These are phyloP conservation scores for Cladophialophora psammophila DNA, from an alignment of 2,329 filamentous ascomycete genomes.

Conservation along the genomic window DNA sequence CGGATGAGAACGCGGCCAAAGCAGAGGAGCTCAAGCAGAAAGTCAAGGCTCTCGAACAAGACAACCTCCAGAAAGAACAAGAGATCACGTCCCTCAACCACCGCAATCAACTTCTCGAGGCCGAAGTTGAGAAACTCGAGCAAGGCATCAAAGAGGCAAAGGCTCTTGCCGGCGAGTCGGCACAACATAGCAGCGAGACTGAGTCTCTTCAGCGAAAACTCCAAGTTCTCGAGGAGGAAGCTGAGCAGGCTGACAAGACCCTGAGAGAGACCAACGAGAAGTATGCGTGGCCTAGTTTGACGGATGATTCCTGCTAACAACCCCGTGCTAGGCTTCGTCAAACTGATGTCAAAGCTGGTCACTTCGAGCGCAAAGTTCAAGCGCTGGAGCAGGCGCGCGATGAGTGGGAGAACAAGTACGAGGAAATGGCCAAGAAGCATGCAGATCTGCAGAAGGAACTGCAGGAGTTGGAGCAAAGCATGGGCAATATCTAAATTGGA, in stretches of 20 bases:
- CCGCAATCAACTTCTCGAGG: conserved; percentile 91
- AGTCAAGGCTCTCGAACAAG: conserved; percentile 90
- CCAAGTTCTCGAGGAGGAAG: conserved; percentile 96
- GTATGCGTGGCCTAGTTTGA: conserved; percentile 63
- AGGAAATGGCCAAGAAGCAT: conserved; percentile 96
- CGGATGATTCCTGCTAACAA: not conserved
- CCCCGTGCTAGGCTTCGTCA: conserved; percentile 78
- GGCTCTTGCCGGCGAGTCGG: conserved; percentile 80
- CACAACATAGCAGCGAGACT: conserved; percentile 84
- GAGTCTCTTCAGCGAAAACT: conserved; percentile 90
- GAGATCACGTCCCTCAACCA: conserved; percentile 96
- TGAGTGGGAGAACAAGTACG: conserved; percentile 96
- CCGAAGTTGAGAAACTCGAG: conserved; percentile 93
- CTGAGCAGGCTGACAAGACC: conserved; percentile 94
- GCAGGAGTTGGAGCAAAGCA: conserved; percentile 87
- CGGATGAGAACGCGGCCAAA: conserved; percentile 81
- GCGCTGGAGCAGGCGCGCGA: conserved; percentile 90
- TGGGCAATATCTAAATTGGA: conserved; percentile 82
- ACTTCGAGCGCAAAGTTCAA: conserved; percentile 99
- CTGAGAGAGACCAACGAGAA: conserved; percentile 98
- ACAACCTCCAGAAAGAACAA: conserved; percentile 95
- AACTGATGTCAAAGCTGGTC: conserved; percentile 98
- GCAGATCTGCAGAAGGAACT: conserved; percentile 83
- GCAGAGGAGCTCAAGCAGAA: conserved; percentile 86
- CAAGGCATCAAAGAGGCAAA: conserved; percentile 83